phyloP scores from a whole-genome alignment of 257 asterid species.

The Cruciata laevipes region DNA sequence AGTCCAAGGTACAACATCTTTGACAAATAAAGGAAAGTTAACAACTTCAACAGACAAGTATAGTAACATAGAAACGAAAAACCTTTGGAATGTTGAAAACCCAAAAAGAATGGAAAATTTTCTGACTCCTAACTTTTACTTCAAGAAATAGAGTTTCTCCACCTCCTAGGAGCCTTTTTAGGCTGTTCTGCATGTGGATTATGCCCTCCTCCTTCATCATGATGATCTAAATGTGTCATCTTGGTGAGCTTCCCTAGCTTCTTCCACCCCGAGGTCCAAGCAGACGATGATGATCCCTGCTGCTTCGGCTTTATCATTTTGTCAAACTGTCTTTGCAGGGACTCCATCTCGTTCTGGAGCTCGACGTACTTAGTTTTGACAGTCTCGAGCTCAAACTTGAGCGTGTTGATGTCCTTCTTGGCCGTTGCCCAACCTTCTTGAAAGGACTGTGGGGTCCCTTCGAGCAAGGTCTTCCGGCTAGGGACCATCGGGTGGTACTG shows the following conservation, averaged over 20 bases:
- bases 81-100: slow-evolving; percentile 1
- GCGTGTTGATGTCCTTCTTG: slow-evolving; percentile 82
- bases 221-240: slow-evolving; percentile 33
- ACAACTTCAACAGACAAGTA: background rate
- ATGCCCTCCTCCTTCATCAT: slow-evolving; percentile 28
- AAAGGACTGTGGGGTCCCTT: slow-evolving; percentile 90
- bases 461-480: slow-evolving; percentile 64
- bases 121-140: background rate
- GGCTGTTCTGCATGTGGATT: slow-evolving; percentile 34
- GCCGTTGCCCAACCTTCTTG: slow-evolving; percentile 98
- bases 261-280: slow-evolving; percentile 83
- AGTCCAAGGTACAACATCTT: background rate
- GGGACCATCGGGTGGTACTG: slow-evolving; percentile 60
- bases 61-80: background rate
- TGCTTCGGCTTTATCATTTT: slow-evolving; percentile 53
- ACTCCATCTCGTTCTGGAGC: slow-evolving; percentile 68
- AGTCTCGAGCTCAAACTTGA: slow-evolving; percentile 78
- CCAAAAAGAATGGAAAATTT: background rate
- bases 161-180: slow-evolving; percentile 59
- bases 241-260: slow-evolving; percentile 64
- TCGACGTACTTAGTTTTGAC: slow-evolving; percentile 67
- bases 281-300: slow-evolving; percentile 31
- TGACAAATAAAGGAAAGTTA: background rate
- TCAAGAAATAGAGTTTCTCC: slow-evolving; percentile 96
- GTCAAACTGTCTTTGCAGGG: slow-evolving; percentile 71